A percentile compares a stretch with the other conserved stretches of the same genome.
Conservation (phyloP, 495 filamentous ascomycete genomes). For the Emericellopsis terricola region DNA sequence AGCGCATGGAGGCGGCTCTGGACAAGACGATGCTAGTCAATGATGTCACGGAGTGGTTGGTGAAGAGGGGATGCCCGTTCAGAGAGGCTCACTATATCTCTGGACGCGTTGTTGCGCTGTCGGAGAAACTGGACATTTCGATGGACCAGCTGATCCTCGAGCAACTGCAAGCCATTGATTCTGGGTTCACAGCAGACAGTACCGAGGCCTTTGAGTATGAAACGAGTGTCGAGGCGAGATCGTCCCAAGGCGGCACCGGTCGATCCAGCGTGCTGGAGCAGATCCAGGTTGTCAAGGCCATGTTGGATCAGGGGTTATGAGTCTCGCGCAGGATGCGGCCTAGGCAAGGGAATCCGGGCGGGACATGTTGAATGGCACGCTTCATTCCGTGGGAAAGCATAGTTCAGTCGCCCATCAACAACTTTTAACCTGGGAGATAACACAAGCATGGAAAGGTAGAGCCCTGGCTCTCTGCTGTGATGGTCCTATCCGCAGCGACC, state of each 20-base stretch:
- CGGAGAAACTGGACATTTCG: slow-evolving; percentile 35
- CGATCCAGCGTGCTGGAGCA: slow-evolving; percentile 46
- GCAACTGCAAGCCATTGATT: slow-evolving; percentile 43
- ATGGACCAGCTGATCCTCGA: slow-evolving; percentile 49
- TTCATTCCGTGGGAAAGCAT: too few relatives aligned
- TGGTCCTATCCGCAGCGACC: too few relatives aligned
- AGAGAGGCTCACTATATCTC: slow-evolving; percentile 57
- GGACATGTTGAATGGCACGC: too few relatives aligned
- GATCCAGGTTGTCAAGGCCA: slow-evolving; percentile 39
- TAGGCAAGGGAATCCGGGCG: too few relatives aligned
- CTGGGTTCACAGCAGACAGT: slow-evolving; percentile 47
- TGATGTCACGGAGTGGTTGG: slow-evolving; percentile 28
- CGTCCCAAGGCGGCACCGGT: slow-evolving; percentile 51
- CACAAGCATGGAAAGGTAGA: too few relatives aligned
- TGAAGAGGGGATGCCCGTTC: slow-evolving; percentile 17
- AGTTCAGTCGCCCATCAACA: too few relatives aligned
- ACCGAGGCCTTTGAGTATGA: slow-evolving; percentile 48
- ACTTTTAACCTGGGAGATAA: too few relatives aligned
- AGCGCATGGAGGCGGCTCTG: slow-evolving; percentile 55
- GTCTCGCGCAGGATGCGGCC: too few relatives aligned
- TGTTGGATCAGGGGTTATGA: slow-evolving; percentile 9
- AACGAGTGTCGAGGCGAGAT: slow-evolving; percentile 50
- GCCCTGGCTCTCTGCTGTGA: too few relatives aligned
- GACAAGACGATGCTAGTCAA: slow-evolving; percentile 36
- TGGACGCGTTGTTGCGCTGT: slow-evolving; percentile 39